Conservation (phyloP, 164 flowering plant genomes). For the Vitis riparia region DNA sequence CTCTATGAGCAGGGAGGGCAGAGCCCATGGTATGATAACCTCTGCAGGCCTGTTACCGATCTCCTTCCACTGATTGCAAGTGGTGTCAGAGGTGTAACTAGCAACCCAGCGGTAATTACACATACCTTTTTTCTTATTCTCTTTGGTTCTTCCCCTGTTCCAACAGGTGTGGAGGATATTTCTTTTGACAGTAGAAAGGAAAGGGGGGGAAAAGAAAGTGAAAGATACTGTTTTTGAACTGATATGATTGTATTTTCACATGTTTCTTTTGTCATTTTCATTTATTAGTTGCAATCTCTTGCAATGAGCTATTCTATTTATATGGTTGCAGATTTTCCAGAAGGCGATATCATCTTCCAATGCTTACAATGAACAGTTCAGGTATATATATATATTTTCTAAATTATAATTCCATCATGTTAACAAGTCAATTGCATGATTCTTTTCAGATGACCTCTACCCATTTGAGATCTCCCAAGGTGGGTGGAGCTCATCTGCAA, state of each 20-base stretch:
- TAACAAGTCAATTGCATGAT: not conserved
- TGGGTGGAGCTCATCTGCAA: too few relatives aligned
- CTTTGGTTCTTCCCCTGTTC: not conserved
- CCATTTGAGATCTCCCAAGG: too few relatives aligned
- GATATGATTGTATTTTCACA: not conserved
- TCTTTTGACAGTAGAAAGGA: not conserved
- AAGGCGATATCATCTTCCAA: conserved; percentile 94
- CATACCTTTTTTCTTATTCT: not conserved
- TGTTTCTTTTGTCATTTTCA: not conserved
- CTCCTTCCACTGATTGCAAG: conserved; percentile 76
- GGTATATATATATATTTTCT: conserved; percentile 33
- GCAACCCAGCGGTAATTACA: conserved; percentile 90
- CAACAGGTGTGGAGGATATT: not conserved
- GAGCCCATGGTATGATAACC: conserved; percentile 98
- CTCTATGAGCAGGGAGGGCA: conserved; percentile 90
- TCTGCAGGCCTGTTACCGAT: conserved; percentile 98
- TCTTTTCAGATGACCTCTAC: too few relatives aligned
- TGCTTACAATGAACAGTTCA: conserved; percentile 95
- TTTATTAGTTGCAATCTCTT: not conserved
- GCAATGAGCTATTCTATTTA: not conserved
- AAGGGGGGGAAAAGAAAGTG: not conserved
- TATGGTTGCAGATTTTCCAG: conserved; percentile 85
- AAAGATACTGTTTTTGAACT: not conserved
- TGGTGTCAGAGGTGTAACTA: conserved; percentile 97
- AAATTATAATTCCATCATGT: not conserved